These are phyloP conservation scores for Claviceps sp. DNA, from an alignment of 2,329 filamentous ascomycete species.

Conservation along the genomic window DNA sequence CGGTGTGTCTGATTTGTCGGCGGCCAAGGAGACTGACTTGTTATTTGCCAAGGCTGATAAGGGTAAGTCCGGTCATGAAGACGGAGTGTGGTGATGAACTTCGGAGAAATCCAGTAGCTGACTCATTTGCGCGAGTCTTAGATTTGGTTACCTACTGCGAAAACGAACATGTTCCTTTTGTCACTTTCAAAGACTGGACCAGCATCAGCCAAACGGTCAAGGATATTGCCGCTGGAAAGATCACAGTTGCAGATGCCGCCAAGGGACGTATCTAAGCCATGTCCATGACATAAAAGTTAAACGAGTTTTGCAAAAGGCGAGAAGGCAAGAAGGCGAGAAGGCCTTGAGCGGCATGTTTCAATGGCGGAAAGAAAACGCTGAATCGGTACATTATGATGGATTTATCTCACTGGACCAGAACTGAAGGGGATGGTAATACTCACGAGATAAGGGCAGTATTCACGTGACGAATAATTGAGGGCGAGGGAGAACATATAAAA, in stretches of 20 bases:
- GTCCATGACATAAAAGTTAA: neutral
- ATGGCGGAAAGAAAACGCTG: neutral
- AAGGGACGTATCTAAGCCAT: slow-evolving; percentile 24
- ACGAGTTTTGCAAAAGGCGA: no score
- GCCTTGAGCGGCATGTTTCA: no score
- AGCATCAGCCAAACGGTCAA: slow-evolving; percentile 65
- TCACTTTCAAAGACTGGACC: slow-evolving; percentile 73
- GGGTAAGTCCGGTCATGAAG: slow-evolving; percentile 32
- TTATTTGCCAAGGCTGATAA: slow-evolving; percentile 87
- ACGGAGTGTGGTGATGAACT: no score
- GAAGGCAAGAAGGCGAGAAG: no score
- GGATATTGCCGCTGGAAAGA: slow-evolving; percentile 62
- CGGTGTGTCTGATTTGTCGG: slow-evolving; percentile 83
- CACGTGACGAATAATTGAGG: neutral
- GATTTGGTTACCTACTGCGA: slow-evolving; percentile 84
- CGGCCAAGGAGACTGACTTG: slow-evolving; percentile 82
- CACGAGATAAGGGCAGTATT: neutral
- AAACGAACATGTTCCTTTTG: slow-evolving; percentile 72
- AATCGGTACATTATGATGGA: neutral
- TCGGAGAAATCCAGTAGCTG: neutral
- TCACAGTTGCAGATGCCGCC: slow-evolving; percentile 57
- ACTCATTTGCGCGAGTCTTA: slow-evolving; percentile 17
- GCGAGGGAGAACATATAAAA: neutral
- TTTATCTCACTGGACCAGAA: no score
- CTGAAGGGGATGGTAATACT: no score